Conservation (phyloP, 2,329 filamentous ascomycete species). For the Nemania sp. region DNA sequence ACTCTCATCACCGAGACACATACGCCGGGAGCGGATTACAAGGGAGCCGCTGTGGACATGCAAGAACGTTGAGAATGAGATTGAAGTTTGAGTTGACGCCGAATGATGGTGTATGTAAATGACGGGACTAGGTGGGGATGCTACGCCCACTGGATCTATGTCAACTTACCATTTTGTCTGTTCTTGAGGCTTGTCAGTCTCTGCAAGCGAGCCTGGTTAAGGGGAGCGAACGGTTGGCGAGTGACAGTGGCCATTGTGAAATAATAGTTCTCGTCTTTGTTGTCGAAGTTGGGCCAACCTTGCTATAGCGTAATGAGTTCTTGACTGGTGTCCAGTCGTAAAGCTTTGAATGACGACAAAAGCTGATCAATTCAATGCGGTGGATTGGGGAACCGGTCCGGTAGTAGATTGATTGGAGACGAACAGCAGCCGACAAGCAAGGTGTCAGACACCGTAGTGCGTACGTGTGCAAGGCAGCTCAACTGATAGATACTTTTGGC, state of each 20-base stretch:
- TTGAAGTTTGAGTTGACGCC: neutral
- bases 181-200: slow-evolving; percentile 76
- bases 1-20: neutral
- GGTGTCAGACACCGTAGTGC: neutral
- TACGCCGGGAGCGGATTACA: neutral
- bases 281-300: neutral
- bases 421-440: slow-evolving; percentile 5
- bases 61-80: neutral
- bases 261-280: slow-evolving; percentile 11
- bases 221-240: slow-evolving; percentile 75
- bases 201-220: slow-evolving; percentile 71
- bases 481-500: neutral
- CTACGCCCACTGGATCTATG: no score
- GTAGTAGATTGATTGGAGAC: slow-evolving; percentile 23
- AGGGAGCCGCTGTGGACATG: neutral
- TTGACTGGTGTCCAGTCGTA: slow-evolving; percentile 13
- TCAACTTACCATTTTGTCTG: slow-evolving; percentile 68
- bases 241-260: slow-evolving; percentile 57
- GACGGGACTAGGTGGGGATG: neutral
- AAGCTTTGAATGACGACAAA: slow-evolving; percentile 14
- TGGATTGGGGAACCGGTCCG: slow-evolving; percentile 11
- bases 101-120: neutral
- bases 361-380: slow-evolving; percentile 19
- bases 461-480: neutral
- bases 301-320: slow-evolving; percentile 15